Evolutionary conservation across 75 land plant species (phyloP).

Genomic region (Azolla pinnata): DNA sequence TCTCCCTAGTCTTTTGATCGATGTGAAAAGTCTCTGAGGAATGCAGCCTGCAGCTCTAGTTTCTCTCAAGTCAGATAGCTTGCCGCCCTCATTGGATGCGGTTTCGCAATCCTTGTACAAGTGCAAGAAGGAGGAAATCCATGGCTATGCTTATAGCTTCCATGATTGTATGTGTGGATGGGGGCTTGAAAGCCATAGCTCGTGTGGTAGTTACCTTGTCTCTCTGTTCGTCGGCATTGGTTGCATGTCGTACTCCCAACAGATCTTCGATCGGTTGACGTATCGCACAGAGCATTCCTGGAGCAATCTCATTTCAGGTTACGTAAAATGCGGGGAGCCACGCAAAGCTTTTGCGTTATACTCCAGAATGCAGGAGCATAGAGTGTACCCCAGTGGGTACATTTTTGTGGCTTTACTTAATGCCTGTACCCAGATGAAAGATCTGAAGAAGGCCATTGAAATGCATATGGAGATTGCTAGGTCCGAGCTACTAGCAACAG

Average conservation of each 20-base stretch:
- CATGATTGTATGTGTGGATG: background rate
- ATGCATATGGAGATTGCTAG: background rate
- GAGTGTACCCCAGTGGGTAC: background rate
- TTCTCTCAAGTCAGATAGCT: too few relatives aligned
- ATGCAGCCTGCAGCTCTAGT: too few relatives aligned
- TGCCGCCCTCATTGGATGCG: too few relatives aligned
- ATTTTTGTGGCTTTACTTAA: background rate
- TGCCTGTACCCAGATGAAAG: background rate
- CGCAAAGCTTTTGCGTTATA: background rate
- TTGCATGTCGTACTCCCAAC: constrained; percentile 27
- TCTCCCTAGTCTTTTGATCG: too few relatives aligned
- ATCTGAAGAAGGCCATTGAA: background rate
- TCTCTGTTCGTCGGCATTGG: constrained; percentile 55
- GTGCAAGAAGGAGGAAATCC: background rate
- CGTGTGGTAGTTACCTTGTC: constrained; percentile 44
- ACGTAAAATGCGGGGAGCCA: constrained; percentile 20
- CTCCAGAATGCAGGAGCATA: background rate
- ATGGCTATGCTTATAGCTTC: background rate
- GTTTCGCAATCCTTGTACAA: background rate
- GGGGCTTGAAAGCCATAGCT: constrained; percentile 16
- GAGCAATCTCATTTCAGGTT: constrained; percentile 54
- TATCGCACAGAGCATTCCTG: constrained; percentile 41
- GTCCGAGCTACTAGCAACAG: constrained; percentile 2
- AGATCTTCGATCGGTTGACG: constrained; percentile 39
- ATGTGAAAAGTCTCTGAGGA: too few relatives aligned